Base-by-base conservation (phyloP, 1,284 basidiomycete species). In the Heliocybe sulcata region DNA sequence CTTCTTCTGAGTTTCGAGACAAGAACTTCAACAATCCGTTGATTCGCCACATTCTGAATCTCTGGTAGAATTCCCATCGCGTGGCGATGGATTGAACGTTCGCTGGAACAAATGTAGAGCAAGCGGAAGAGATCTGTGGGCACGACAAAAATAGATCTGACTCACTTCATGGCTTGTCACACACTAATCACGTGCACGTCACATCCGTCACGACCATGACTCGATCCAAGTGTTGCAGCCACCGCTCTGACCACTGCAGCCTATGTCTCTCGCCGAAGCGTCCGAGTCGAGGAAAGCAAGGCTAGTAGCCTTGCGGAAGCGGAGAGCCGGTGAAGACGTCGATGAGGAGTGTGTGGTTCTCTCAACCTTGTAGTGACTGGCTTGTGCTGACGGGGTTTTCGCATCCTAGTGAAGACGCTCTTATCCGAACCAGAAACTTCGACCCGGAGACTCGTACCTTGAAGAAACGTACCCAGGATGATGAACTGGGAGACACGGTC, bases 271-370 rank as follows among this genome's bases (percentile, higher is more conserved):
- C 49, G 90, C 87, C 57, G 88, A 88, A 60, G 87, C 85, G 8
- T 85, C 90, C 9, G 89, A 92, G 60, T 85, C 85, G n/a, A 82
- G 94, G 52, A 96, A 95, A 69, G 84, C 85, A 54, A 86, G 94
- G 57, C 76, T 98, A 2, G 72, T 85, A 42, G 92, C 93, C 1
- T 78, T 98, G 45, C 81, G 89, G 59, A 86, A 82, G 67, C 78
- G 85, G 58, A 95, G 93, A 65, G 81, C 81, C 1, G 88, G 85
- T 1, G 81, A 81, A 54, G 70, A 66, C 25, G 65, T 61, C 20
- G 67, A 65, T 42, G 66, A 72, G 51, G 67, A 66, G 80, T 82
- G 61, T 55, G 73, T 68, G 25, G 29, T 31, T 31, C 29, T 31
- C 53, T 38, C 3, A 49, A 16, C 14, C 23, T 26, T n/a, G 47